Evolutionary conservation across 306 rosid genomes (phyloP).

Genomic region (Vigna hirtella): DNA sequence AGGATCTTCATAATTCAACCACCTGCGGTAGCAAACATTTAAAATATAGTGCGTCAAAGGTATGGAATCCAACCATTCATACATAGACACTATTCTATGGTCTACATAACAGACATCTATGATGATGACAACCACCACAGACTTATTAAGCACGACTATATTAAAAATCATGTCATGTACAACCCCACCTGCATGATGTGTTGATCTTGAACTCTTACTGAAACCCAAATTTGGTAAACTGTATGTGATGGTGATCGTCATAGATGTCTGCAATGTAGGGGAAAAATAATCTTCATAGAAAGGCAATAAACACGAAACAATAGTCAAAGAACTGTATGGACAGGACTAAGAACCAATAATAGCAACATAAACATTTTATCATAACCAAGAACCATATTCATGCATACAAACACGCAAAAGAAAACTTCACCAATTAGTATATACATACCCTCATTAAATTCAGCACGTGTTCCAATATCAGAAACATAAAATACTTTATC

Average conservation of each 20-base stretch:
- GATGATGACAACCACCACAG: slow-evolving; percentile 75
- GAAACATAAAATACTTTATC: slow-evolving; percentile 23
- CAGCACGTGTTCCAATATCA: slow-evolving; percentile 58
- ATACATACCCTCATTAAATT: slow-evolving; percentile 87
- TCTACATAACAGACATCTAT: slow-evolving; percentile 61
- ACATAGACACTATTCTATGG: slow-evolving; percentile 23
- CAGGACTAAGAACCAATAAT: slow-evolving; percentile 42
- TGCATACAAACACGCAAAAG: background rate
- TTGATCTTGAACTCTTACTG: slow-evolving; percentile 59
- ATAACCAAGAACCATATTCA: background rate
- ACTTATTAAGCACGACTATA: slow-evolving; percentile 63
- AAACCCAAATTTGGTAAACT: slow-evolving; percentile 65
- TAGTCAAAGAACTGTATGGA: slow-evolving; percentile 56
- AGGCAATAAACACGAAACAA: slow-evolving; percentile 57
- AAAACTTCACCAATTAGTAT: slow-evolving; percentile 31
- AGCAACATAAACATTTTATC: slow-evolving; percentile 26
- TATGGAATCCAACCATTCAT: slow-evolving; percentile 31
- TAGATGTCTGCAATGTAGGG: slow-evolving; percentile 66
- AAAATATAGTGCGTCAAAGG: slow-evolving; percentile 34
- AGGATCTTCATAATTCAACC: slow-evolving; percentile 96
- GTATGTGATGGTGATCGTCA: slow-evolving; percentile 74
- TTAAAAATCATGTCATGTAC: slow-evolving; percentile 55
- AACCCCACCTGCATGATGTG: slow-evolving; percentile 77
- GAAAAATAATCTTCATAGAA: slow-evolving; percentile 62
- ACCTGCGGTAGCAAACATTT: slow-evolving; percentile 59